Conservation (phyloP, 345 rosid species). For the Brassica incana region DNA sequence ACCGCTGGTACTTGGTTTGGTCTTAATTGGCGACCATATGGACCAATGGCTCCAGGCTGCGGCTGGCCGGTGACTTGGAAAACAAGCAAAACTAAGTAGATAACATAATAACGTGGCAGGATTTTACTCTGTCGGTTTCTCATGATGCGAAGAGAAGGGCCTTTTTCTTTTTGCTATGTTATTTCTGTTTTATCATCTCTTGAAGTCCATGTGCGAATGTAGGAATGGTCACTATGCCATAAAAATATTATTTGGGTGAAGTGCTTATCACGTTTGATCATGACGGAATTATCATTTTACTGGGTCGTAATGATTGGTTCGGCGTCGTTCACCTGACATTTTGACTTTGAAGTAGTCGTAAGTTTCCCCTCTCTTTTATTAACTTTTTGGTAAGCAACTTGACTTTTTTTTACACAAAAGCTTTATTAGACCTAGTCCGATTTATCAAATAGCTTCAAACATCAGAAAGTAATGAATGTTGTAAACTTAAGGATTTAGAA, state of each 20-base stretch:
- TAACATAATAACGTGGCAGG: background rate
- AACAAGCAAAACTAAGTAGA: conserved; percentile 18
- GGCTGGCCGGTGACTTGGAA: conserved; percentile 15
- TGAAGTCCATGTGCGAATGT: too few species aligned
- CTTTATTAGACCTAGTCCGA: background rate
- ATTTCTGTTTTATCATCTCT: too few species aligned
- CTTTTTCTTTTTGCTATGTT: background rate
- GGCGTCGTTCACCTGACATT: conserved; percentile 35
- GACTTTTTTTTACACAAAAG: background rate
- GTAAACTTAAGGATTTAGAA: too few species aligned
- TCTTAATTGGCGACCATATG: background rate
- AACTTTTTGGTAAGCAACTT: conserved; percentile 24
- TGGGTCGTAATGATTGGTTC: conserved; percentile 31
- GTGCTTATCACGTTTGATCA: conserved; percentile 36
- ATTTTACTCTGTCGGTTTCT: background rate
- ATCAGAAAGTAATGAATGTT: background rate
- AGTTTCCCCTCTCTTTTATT: background rate
- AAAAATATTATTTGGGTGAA: background rate
- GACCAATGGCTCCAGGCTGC: background rate
- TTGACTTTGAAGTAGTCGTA: conserved; percentile 33
- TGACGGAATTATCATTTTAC: background rate
- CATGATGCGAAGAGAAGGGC: background rate
- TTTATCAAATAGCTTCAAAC: background rate
- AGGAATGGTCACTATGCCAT: background rate
- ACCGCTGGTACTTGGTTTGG: conserved; percentile 10